Conservation (phyloP, 176 grass and related monocot species). For the Saccharum spontaneum region DNA sequence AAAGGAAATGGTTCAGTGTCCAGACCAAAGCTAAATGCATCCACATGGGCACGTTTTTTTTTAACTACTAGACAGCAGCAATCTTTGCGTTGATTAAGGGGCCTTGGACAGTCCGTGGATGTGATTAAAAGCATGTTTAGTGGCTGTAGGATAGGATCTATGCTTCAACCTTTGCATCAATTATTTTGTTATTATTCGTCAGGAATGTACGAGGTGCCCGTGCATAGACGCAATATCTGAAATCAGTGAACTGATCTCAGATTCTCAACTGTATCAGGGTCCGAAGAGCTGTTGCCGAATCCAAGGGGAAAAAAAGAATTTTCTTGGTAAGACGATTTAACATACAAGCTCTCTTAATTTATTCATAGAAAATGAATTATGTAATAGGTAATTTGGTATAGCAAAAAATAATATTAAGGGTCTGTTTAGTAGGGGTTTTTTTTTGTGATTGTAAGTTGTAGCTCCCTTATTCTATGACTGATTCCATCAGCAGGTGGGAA, state of each 20-base stretch:
- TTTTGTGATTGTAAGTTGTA: not conserved
- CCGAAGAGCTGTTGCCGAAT: not conserved
- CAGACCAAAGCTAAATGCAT: constrained; percentile 27
- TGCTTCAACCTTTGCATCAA: constrained; percentile 37
- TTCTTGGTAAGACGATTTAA: not conserved
- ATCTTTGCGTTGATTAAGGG: constrained; percentile 13
- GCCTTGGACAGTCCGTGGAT: too few species aligned
- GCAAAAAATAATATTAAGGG: not conserved
- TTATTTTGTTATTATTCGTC: constrained; percentile 36
- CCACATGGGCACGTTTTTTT: constrained; percentile 23
- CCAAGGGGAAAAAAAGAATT: not conserved
- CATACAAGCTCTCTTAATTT: not conserved
- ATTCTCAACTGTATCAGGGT: not conserved
- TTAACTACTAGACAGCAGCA: constrained; percentile 1
- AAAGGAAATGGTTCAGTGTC: constrained; percentile 18
- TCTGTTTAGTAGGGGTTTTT: not conserved
- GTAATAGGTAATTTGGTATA: not conserved
- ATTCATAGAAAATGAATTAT: not conserved
- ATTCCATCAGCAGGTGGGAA: not conserved
- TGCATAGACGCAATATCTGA: not conserved
- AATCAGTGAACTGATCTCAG: not conserved
- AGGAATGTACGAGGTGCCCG: constrained; percentile 28
- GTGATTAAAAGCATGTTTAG: constrained; percentile 23
- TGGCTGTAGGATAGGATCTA: constrained; percentile 39
- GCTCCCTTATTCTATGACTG: not conserved